Conservation (phyloP, 2,329 filamentous ascomycete genomes). For the Pseudonectria buxi region DNA sequence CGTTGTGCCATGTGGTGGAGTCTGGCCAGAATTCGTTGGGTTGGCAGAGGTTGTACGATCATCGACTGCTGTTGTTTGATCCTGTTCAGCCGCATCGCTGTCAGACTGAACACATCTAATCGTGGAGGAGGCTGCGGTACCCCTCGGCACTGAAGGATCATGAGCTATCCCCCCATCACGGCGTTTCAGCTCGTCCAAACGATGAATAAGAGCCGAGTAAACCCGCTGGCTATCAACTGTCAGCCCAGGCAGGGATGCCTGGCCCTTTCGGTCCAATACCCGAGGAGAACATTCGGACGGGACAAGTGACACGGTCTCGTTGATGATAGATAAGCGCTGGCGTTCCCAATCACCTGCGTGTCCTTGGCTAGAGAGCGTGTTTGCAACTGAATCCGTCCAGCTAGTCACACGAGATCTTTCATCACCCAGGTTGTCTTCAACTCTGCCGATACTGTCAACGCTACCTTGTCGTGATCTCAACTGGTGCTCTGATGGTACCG, state of each 20-base stretch:
- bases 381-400: conserved; percentile 59
- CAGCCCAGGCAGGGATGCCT: conserved; percentile 13
- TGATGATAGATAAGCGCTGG: conserved; percentile 58
- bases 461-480: conserved; percentile 49
- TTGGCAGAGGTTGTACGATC: too few species aligned
- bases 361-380: conserved; percentile 42
- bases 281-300: conserved; percentile 31
- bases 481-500: conserved; percentile 38
- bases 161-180: conserved; percentile 1
- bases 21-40: too few species aligned
- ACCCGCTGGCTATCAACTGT: conserved; percentile 51
- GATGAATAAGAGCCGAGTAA: conserved; percentile 58
- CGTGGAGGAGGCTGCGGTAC: conserved; percentile 19
- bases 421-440: conserved; percentile 33
- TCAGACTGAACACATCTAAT: conserved; percentile 29
- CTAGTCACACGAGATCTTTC: conserved; percentile 63
- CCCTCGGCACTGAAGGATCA: conserved; percentile 3
- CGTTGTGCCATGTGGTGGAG: neutral
- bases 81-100: conserved; percentile 22
- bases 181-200: conserved; percentile 35
- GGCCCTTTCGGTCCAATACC: conserved; percentile 12
- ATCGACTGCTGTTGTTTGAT: neutral
- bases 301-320: conserved; percentile 41
- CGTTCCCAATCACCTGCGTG: conserved; percentile 38
- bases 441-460: conserved; percentile 41